These are phyloP conservation scores for Nakazawaea holstii DNA, from an alignment of 805 yeast genomes.

Conservation along the genomic window DNA sequence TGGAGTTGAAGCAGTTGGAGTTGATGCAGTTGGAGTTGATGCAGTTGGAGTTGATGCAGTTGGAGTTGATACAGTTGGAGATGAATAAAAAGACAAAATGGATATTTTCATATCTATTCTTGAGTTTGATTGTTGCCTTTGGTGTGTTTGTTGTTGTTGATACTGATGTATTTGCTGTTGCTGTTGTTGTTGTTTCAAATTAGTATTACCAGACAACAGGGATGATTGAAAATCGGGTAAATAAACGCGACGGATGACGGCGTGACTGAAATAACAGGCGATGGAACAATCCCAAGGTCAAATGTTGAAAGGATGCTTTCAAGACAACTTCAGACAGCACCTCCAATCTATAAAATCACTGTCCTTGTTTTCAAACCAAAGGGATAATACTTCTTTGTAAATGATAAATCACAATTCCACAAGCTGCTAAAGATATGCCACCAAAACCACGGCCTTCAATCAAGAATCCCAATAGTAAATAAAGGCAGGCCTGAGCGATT, in stretches of 20 bases:
- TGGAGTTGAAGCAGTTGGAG: conserved; percentile 35
- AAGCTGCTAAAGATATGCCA: background rate
- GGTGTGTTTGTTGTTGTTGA: conserved; percentile 14
- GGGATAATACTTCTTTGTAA: no score
- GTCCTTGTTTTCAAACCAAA: no score
- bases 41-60: conserved; percentile 39
- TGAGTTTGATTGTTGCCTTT: conserved; percentile 18
- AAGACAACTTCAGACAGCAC: no score
- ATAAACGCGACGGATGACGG: no score
- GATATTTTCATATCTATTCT: conserved; percentile 91
- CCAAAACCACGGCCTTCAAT: no score
- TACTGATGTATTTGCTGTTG: conserved; percentile 9
- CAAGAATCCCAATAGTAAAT: no score
- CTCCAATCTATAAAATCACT: no score
- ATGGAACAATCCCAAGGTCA: no score
- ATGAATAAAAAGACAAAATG: conserved; percentile 80
- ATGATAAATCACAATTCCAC: conserved; percentile 2
- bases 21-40: conserved; percentile 32
- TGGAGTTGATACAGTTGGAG: conserved; percentile 41
- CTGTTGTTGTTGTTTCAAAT: background rate
- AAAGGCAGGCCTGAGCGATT: no score
- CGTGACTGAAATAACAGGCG: no score
- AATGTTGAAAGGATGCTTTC: no score
- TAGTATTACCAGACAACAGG: conserved; percentile 6
- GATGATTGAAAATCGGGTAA: conserved; percentile 11